These are phyloP conservation scores for Aspergillus sp. DNA, from an alignment of 2,329 filamentous ascomycete species.

Conservation along the genomic window DNA sequence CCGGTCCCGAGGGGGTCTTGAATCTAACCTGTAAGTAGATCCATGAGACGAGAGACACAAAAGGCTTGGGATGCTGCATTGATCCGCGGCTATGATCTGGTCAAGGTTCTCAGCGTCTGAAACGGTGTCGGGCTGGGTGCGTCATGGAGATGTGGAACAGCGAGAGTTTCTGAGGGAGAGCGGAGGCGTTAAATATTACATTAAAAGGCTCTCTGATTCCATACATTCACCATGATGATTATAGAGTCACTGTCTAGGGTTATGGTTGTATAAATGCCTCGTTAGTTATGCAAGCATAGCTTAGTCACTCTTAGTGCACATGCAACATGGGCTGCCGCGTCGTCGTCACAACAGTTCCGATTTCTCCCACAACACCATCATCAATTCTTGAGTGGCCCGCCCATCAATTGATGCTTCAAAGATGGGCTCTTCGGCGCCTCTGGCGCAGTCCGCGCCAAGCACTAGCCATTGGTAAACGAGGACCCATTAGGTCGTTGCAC, in stretches of 20 bases:
- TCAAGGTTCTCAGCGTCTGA: background rate
- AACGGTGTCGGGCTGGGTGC: background rate
- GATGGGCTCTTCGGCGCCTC: background rate
- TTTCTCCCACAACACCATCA: background rate
- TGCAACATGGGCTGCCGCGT: background rate
- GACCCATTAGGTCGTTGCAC: background rate
- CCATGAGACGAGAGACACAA: background rate
- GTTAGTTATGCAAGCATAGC: background rate
- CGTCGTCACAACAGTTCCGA: background rate
- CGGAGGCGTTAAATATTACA: background rate
- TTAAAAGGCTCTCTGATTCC: background rate
- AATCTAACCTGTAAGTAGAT: too few species aligned
- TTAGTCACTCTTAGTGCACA: background rate
- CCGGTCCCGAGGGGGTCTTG: too few species aligned
- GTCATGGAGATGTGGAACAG: background rate
- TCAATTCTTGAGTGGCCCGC: background rate
- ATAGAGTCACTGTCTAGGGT: background rate
- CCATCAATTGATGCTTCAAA: background rate
- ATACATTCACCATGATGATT: background rate
- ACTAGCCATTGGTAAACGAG: background rate
- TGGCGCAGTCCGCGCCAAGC: background rate
- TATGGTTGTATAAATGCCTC: background rate
- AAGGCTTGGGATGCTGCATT: background rate
- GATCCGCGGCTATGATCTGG: background rate
- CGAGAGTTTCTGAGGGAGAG: background rate